phyloP scores from a whole-genome alignment of 2,329 filamentous ascomycete genomes.

The Penicillium sclerotigenum region DNA sequence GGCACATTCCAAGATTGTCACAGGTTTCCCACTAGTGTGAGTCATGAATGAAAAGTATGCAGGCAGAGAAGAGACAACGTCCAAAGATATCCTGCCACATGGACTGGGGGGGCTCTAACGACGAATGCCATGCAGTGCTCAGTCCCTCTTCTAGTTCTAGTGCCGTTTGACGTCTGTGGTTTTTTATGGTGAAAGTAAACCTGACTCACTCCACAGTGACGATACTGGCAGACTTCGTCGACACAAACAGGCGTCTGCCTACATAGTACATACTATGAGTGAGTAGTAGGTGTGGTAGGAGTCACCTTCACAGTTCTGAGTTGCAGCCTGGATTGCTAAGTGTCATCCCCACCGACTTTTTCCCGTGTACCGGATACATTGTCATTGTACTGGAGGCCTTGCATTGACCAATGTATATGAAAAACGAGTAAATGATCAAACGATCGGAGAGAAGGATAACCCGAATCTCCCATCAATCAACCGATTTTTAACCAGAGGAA shows the following conservation, averaged over 20 bases:
- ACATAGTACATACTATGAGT: not conserved
- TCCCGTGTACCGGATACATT: constrained; percentile 19
- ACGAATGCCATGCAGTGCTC: constrained; percentile 10
- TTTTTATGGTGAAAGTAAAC: not conserved
- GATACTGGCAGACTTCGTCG: not conserved
- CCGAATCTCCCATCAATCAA: not conserved
- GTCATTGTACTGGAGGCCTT: constrained; percentile 12
- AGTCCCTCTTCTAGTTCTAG: constrained; percentile 9
- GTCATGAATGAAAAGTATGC: not conserved
- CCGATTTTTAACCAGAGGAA: not conserved
- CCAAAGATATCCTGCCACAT: constrained; percentile 22
- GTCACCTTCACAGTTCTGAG: not conserved
- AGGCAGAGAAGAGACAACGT: constrained; percentile 10
- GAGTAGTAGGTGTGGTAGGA: not conserved
- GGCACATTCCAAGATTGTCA: not conserved
- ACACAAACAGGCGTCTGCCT: not conserved
- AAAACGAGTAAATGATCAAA: not conserved
- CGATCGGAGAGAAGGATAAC: not conserved
- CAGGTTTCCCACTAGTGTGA: not conserved
- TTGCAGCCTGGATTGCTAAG: not conserved
- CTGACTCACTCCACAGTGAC: constrained; percentile 11
- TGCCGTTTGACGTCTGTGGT: constrained; percentile 5
- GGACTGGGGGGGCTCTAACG: not conserved
- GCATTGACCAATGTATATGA: not conserved
- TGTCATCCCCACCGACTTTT: constrained; percentile 24